These are phyloP conservation scores for Candida glaebosa DNA, from an alignment of 805 yeast genomes.

Conservation along the genomic window DNA sequence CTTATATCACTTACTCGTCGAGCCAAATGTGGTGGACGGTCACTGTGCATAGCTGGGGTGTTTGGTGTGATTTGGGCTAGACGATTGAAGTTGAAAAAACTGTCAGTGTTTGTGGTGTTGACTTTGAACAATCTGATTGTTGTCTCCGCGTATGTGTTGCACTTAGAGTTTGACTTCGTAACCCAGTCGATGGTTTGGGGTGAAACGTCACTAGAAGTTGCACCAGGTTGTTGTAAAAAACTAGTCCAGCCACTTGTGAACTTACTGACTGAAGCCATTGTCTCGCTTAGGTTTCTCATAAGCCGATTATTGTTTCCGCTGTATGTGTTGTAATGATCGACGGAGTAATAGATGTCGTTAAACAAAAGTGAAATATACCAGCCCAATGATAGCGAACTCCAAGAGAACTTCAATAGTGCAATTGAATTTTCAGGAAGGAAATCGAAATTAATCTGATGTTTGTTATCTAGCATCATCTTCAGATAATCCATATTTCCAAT, in stretches of 20 bases:
- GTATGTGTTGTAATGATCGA: slow-evolving; percentile 16
- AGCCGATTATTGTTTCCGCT: slow-evolving; percentile 26
- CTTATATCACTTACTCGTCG: slow-evolving; percentile 47
- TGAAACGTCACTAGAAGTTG: slow-evolving; percentile 8
- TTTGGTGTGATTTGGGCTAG: slow-evolving; percentile 14
- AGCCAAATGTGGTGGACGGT: slow-evolving; percentile 47
- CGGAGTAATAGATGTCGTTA: slow-evolving; percentile 47
- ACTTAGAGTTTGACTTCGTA: slow-evolving; percentile 26
- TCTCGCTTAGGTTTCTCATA: slow-evolving; percentile 37
- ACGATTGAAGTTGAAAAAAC: slow-evolving; percentile 17
- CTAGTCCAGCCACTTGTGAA: slow-evolving; percentile 37
- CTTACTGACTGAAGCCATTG: slow-evolving; percentile 35
- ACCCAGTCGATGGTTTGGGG: slow-evolving; percentile 17
- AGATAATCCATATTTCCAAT: slow-evolving; percentile 38
- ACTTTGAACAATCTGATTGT: slow-evolving; percentile 49
- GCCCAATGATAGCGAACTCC: slow-evolving; percentile 64
- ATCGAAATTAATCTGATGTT: slow-evolving; percentile 35
- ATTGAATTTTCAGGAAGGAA: slow-evolving; percentile 42
- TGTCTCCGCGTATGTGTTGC: slow-evolving; percentile 54
- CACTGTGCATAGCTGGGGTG: slow-evolving; percentile 42
- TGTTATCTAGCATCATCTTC: slow-evolving; percentile 15
- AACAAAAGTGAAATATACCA: slow-evolving; percentile 73
- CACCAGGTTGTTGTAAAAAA: slow-evolving; percentile 20
- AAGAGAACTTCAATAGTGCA: slow-evolving; percentile 47
- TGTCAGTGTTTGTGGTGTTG: slow-evolving; percentile 16